These are phyloP conservation scores for Torulaspora franciscae DNA, from an alignment of 805 yeast genomes.

Conservation along the genomic window DNA sequence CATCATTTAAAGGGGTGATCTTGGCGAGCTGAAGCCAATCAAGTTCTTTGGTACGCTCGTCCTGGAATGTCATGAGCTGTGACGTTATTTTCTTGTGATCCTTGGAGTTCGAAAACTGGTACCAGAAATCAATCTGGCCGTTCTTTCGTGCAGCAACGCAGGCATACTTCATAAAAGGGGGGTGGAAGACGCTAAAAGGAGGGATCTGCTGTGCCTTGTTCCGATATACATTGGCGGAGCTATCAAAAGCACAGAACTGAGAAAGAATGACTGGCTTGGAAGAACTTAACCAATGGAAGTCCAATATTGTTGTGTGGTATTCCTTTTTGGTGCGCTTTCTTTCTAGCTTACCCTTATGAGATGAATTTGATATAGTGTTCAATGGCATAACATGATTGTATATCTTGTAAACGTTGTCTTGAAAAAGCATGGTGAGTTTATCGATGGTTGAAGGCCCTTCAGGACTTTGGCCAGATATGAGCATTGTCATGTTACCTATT, in stretches of 20 bases:
- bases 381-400: constrained; percentile 31
- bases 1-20: constrained; percentile 33
- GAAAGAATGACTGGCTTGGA: constrained; percentile 35
- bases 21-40: constrained; percentile 34
- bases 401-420: constrained; percentile 36
- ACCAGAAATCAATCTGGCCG: constrained; percentile 38
- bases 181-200: constrained; percentile 36
- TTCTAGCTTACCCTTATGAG: constrained; percentile 36
- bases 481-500: constrained; percentile 58
- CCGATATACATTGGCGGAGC: constrained; percentile 25
- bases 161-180: constrained; percentile 37
- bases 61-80: constrained; percentile 25
- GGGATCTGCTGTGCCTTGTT: constrained; percentile 34
- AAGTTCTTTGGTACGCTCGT: constrained; percentile 25
- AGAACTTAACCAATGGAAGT: constrained; percentile 43
- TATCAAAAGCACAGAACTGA: constrained; percentile 32
- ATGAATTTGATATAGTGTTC: constrained; percentile 15
- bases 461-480: constrained; percentile 47
- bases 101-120: constrained; percentile 37
- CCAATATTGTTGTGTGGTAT: constrained; percentile 34
- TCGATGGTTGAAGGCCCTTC: constrained; percentile 34
- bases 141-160: constrained; percentile 34
- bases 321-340: constrained; percentile 37
- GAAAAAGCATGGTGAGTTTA: constrained; percentile 36
- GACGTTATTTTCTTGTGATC: constrained; percentile 35